A percentile compares a stretch with the other conserved stretches of the same genome.
Evolutionary conservation across 2,329 filamentous ascomycete species (phyloP).

Genomic region (Sarocladium brachiariae): DNA sequence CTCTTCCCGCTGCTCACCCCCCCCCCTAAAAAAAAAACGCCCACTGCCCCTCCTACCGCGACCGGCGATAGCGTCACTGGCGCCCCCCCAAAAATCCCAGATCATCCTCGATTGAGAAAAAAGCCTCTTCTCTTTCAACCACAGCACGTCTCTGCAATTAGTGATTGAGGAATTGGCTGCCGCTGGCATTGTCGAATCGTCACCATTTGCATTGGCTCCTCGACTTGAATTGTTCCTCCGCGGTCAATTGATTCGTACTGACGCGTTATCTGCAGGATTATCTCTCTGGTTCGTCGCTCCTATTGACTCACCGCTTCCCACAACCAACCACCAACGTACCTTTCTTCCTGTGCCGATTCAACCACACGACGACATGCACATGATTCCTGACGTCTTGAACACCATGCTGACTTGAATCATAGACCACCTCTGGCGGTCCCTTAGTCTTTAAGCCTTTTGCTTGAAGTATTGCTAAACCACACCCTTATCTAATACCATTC

Average conservation of each 20-base stretch:
- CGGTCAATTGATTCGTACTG: constrained; percentile 28
- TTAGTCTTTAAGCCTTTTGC: constrained; percentile 22
- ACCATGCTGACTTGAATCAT: constrained; percentile 15
- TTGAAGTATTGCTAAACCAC: constrained; percentile 18
- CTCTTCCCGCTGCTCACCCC: too few species aligned
- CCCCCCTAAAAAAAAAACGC: constrained; percentile 1
- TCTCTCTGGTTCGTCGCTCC: constrained; percentile 57
- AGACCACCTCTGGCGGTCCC: constrained; percentile 38
- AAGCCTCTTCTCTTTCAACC: not conserved
- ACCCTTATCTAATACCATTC: constrained; percentile 11
- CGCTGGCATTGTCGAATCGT: not conserved
- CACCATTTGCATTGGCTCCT: constrained; percentile 6
- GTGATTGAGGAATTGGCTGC: not conserved
- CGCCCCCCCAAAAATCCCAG: not conserved
- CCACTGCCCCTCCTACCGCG: constrained; percentile 7
- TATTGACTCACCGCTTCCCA: constrained; percentile 31
- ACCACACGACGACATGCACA: not conserved
- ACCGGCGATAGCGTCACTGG: constrained; percentile 8
- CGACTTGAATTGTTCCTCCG: not conserved
- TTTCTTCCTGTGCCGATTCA: not conserved
- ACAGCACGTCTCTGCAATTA: not conserved
- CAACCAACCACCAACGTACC: not conserved
- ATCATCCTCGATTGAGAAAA: not conserved
- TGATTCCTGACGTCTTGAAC: constrained; percentile 13
- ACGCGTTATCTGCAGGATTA: constrained; percentile 53